Evolutionary conservation across 2,329 filamentous ascomycete species (phyloP), one percentile per base, ranked within the genome.

Genomic region (Aspergillus aculeatinus): DNA sequence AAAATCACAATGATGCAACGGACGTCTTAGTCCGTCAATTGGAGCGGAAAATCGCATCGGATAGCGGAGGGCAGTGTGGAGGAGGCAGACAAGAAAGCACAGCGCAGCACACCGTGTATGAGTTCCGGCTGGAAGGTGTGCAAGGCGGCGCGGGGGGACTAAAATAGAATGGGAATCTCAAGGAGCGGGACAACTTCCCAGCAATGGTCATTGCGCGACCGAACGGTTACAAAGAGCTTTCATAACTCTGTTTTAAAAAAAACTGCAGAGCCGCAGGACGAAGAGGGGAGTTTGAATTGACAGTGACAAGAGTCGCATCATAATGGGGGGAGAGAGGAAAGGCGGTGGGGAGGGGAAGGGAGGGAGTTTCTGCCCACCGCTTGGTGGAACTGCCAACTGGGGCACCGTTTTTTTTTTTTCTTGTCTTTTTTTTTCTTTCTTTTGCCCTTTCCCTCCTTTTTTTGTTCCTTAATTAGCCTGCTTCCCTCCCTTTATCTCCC

Each of bases 21-120:
- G 67, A 67, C 63, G 59, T 61, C 65, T 63, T 60, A 62, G 64
- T 64, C 65, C 64, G 70, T 51, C 31, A 61, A 39, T 57, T 39
- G 33, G 56, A 59, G 47, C 65, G 63, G 60, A 66, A 66, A 60
- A 59, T 66, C 63, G 62, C 68, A 71, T 69, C 59, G 58, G 67
- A 66, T 59, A 62, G 58, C 35, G 55, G 58, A 59, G 56, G 48
- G 51, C 62, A 55, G 33, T 5, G 16, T 35, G 33, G 33, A 23
- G 33, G 33, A 21, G 53, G 60, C 51, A 49, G 39, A 31, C 7
- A 2, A n/a, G 14, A 44, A 19, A 19, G 33, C 10, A 12, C 11
- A 35, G 33, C 31, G 31, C 23, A 33, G 31, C 31, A 33, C 4
- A 35, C 33, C 33, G 33, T 5, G 16, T 6, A 35, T 16, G 11